Percentiles rank a stretch among this genome's conserved stretches.
Conservation (phyloP, 2,329 filamentous ascomycete species). For the Penicillium palitans region DNA sequence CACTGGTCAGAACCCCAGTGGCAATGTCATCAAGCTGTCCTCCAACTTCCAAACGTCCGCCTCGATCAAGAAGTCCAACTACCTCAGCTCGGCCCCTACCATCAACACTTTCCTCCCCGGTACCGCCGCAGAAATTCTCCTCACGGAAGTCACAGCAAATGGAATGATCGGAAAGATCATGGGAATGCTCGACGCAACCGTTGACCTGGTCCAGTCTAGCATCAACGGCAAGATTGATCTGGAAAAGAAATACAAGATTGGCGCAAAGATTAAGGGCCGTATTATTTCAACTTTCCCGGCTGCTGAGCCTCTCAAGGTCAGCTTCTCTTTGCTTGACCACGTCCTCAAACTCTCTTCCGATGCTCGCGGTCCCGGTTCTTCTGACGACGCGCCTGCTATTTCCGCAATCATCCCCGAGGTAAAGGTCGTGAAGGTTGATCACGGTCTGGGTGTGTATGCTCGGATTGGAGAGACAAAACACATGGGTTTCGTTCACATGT, state of each 20-base stretch:
- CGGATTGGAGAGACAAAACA: conserved; percentile 64
- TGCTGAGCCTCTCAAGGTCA: conserved; percentile 77
- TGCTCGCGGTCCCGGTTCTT: conserved; percentile 38
- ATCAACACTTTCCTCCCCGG: conserved; percentile 90
- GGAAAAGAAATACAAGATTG: conserved; percentile 75
- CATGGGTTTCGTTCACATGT: conserved; percentile 94
- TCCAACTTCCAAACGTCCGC: conserved; percentile 69
- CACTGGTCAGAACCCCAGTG: conserved; percentile 70
- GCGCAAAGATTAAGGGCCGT: conserved; percentile 79
- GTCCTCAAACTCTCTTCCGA: conserved; percentile 62
- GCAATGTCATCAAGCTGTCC: conserved; percentile 84
- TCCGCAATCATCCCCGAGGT: conserved; percentile 77
- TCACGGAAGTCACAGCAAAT: conserved; percentile 70
- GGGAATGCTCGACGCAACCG: conserved; percentile 85
- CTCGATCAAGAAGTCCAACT: conserved; percentile 64
- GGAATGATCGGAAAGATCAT: conserved; percentile 90
- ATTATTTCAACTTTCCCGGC: conserved; percentile 85
- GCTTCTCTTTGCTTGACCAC: conserved; percentile 85
- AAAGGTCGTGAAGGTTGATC: conserved; percentile 76
- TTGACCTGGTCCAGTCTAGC: conserved; percentile 86
- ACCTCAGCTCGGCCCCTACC: conserved; percentile 74
- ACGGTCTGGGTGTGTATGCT: conserved; percentile 77
- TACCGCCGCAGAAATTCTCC: conserved; percentile 79
- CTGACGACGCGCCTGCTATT: conserved; percentile 47
- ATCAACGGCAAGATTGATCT: conserved; percentile 69